Evolutionary conservation across 2,329 filamentous ascomycete species (phyloP), one percentile per base, ranked within the genome.

Genomic region (Phialophora macrospora): DNA sequence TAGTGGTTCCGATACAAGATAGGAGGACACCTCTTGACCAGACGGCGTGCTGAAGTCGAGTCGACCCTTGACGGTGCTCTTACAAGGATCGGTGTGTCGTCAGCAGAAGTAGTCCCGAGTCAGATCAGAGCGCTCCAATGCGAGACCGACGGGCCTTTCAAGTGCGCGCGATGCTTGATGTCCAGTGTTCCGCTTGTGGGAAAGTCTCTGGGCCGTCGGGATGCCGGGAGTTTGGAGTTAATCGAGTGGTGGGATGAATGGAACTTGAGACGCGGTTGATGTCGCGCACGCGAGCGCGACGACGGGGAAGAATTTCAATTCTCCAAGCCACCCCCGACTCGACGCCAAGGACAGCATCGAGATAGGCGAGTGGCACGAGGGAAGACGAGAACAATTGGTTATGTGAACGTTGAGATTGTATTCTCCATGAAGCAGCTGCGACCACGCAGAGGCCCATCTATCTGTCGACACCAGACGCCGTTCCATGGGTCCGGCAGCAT

Each of bases 401-500:
- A 17, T 44, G 38, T n/a, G 38, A 44, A 3, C 38, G 38, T n/a
- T 20, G 2, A 44, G 6, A 44, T 44, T n/a, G 38, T n/a, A 3
- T 44, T n/a, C 38, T 44, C 38, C 38, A 44, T 20, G 38, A n/a
- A 44, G 17, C 38, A n/a, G 14, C 38, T 44, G 17, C 14, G 17
- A 20, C 9, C 14, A 8, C 38, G 14, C 38, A 44, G 17, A 46
- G 44, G 24, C 44, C 38, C 30, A 51, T 58, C 34, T 26, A 34
- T 12, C 32, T 4, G 32, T 58, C 11, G 34, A 57, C 38, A 41
- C 44, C 48, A 34, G 48, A 49, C 54, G 54, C 30, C 38, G 56
- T 34, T 20, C 38, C 63, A 59, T 55, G 54, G 28, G 49, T 52
- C 54, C 38, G 59, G 58, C 30, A 54, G 46, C 28, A 30, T n/a